phyloP scores from a whole-genome alignment of 75 land plant genomes.

The Pinus tabuliformis region DNA sequence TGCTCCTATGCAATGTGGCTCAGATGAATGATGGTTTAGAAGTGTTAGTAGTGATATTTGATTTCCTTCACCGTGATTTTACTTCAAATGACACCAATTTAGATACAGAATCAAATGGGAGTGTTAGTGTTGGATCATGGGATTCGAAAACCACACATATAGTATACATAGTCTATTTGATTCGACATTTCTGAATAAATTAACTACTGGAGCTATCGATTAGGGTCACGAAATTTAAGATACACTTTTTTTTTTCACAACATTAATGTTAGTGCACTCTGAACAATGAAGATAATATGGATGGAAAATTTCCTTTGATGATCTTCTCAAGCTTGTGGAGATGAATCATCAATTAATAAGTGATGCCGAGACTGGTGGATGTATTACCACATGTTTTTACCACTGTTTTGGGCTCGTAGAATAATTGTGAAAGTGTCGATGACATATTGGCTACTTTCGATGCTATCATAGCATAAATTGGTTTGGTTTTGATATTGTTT shows the following conservation, averaged over 20 bases:
- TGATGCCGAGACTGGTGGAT: conserved; percentile 78
- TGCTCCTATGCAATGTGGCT: no score
- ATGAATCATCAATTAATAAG: conserved; percentile 80
- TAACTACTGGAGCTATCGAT: conserved; percentile 63
- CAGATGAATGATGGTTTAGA: conserved; percentile 98
- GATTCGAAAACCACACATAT: conserved; percentile 61
- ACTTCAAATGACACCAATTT: conserved; percentile 25
- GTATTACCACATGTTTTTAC: no score
- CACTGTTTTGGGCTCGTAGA: no score
- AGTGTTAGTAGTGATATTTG: conserved; percentile 82
- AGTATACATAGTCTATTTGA: conserved; percentile 80
- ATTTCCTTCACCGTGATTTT: conserved; percentile 73
- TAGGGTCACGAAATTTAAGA: conserved; percentile 74
- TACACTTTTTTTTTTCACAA: conserved; percentile 90
- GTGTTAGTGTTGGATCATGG: conserved; percentile 49
- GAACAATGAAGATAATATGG: conserved; percentile 69
- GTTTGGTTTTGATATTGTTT: no score
- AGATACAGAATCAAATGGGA: conserved; percentile 54
- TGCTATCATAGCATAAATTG: no score
- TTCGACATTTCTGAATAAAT: conserved; percentile 77
- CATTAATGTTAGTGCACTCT: conserved; percentile 76
- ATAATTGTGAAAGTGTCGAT: no score
- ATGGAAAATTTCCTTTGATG: conserved; percentile 66
- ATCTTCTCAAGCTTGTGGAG: conserved; percentile 75
- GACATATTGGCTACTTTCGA: no score